A percentile compares a stretch with the other conserved stretches of the same genome.
Conservation (phyloP, 768 basidiomycete genomes). For the Suillus clintonianus region DNA sequence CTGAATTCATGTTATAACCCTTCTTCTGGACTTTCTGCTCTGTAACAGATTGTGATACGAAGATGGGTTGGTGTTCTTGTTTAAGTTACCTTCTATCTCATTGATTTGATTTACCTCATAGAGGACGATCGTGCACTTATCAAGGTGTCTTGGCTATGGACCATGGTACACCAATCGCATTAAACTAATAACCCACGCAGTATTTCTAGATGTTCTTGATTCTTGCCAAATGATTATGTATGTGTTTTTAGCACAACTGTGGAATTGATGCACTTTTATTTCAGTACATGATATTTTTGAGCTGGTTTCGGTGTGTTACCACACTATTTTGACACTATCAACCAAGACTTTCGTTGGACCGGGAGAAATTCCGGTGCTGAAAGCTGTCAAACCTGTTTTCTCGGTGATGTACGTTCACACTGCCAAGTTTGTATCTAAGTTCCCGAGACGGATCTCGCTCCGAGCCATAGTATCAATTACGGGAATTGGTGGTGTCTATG, state of each 20-base stretch:
- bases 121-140: slow-evolving; percentile 13
- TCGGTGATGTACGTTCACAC: neutral
- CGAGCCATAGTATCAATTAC: neutral
- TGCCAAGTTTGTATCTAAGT: neutral
- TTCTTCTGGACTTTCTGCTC: slow-evolving; percentile 6
- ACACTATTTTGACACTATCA: neutral
- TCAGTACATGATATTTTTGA: neutral
- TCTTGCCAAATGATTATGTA: neutral
- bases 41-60: slow-evolving; percentile 10
- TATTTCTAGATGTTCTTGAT: neutral
- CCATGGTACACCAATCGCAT: neutral
- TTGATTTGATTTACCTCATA: slow-evolving; percentile 7
- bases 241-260: neutral
- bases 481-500: neutral
- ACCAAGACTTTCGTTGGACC: neutral
- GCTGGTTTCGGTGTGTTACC: neutral
- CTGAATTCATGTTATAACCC: slow-evolving; percentile 14
- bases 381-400: neutral
- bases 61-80: slow-evolving; percentile 19
- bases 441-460: neutral
- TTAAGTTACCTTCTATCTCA: slow-evolving; percentile 23
- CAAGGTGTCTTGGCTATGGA: neutral
- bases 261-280: neutral
- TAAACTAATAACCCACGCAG: slow-evolving; percentile 11
- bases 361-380: neutral